Evolutionary conservation across 805 yeast species (phyloP).

Genomic region (Barnettozyma sucrosica): DNA sequence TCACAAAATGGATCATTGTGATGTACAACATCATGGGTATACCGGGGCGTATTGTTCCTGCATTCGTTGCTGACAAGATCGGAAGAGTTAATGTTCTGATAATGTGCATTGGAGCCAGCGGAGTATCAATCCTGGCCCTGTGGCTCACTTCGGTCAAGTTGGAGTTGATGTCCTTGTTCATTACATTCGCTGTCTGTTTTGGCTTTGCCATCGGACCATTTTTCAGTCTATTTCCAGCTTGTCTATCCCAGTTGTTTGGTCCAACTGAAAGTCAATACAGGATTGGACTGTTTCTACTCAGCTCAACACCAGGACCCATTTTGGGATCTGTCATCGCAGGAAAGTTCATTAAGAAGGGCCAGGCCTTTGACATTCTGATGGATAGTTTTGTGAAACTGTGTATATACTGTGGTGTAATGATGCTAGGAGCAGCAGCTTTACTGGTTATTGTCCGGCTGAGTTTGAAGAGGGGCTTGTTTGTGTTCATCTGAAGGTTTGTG

Average conservation of each 20-base stretch:
- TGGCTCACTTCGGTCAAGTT: constrained; percentile 19
- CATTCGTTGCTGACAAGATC: constrained; percentile 16
- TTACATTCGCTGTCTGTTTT: constrained; percentile 16
- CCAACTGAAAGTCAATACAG: constrained; percentile 17
- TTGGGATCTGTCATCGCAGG: constrained; percentile 23
- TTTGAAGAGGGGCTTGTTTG: constrained; percentile 11
- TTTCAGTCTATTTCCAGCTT: constrained; percentile 21
- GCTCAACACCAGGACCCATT: constrained; percentile 21
- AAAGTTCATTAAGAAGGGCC: constrained; percentile 16
- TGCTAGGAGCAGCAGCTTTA: constrained; percentile 8
- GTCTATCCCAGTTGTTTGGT: constrained; percentile 21
- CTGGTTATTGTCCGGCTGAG: constrained; percentile 13
- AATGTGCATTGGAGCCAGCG: constrained; percentile 9
- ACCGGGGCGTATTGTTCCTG: constrained; percentile 24
- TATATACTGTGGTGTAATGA: constrained; percentile 18
- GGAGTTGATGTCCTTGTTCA: constrained; percentile 9
- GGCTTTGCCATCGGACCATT: constrained; percentile 21
- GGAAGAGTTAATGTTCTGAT: constrained; percentile 19
- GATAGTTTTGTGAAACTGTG: constrained; percentile 14
- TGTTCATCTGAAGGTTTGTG: constrained; percentile 14
- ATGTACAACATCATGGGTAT: constrained; percentile 21
- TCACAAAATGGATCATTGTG: constrained; percentile 17
- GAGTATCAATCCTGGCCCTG: constrained; percentile 11
- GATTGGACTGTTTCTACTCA: constrained; percentile 15
- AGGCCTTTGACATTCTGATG: constrained; percentile 6